Evolutionary conservation across 768 basidiomycete genomes (phyloP).

Genomic region (Wakefieldia striispora): DNA sequence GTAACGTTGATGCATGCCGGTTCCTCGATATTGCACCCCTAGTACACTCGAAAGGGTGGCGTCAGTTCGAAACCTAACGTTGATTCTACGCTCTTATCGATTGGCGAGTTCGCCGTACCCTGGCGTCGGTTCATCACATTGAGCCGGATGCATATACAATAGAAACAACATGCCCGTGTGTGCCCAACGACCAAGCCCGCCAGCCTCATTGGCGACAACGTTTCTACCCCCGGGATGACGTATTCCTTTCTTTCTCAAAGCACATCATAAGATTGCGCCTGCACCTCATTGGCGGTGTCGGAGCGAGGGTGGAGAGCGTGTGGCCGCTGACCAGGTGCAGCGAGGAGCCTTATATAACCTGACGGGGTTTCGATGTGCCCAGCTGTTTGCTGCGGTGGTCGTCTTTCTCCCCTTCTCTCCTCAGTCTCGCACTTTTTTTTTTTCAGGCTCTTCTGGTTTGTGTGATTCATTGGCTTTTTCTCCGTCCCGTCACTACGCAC

Average conservation of each 20-base stretch:
- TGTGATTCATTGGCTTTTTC: no score
- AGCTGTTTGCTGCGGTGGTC: slow-evolving; percentile 1
- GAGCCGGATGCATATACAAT: neutral
- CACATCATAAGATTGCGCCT: slow-evolving; percentile 12
- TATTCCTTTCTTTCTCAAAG: slow-evolving; percentile 13
- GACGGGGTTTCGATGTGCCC: slow-evolving; percentile 5
- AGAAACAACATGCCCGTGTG: neutral
- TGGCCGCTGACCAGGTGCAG: neutral
- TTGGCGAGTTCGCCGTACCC: slow-evolving; percentile 4
- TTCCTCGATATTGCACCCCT: no score
- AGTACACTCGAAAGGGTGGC: no score
- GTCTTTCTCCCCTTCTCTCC: neutral
- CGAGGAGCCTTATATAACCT: slow-evolving; percentile 19
- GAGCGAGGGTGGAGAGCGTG: slow-evolving; percentile 18
- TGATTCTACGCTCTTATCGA: neutral
- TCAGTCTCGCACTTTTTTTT: neutral
- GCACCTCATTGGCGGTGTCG: slow-evolving; percentile 17
- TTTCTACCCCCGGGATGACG: slow-evolving; percentile 11
- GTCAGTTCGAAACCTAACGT: no score
- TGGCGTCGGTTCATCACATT: neutral
- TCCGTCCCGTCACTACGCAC: neutral
- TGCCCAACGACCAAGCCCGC: no score
- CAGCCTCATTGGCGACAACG: slow-evolving; percentile 13
- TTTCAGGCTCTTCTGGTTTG: neutral
- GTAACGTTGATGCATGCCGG: no score